Conservation (phyloP, 306 rosid genomes). For the Sophora flavescens region DNA sequence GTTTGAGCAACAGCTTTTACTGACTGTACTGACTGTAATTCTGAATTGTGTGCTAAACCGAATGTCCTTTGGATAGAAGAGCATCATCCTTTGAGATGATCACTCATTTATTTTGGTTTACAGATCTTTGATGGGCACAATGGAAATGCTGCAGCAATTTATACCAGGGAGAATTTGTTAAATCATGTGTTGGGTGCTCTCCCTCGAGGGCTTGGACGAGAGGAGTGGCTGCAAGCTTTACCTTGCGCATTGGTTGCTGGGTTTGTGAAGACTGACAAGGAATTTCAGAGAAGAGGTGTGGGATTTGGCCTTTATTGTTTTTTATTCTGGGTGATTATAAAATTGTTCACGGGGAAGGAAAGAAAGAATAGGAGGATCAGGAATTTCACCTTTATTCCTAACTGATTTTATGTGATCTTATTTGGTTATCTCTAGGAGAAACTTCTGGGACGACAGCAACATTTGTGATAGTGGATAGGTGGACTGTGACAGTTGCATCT, state of each 20-base stretch:
- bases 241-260: constrained; percentile 97
- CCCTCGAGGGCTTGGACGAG: constrained; percentile 86
- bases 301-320: constrained; percentile 34
- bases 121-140: constrained; percentile 99
- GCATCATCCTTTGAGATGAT: constrained; percentile 28
- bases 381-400: constrained; percentile 11
- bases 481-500: constrained; percentile 98
- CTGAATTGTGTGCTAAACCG: constrained; percentile 31
- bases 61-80: constrained; percentile 40
- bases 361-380: constrained; percentile 54
- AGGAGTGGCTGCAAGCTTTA: constrained; percentile 97
- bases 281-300: constrained; percentile 88
- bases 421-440: constrained; percentile 68
- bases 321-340: not conserved
- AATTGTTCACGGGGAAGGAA: constrained; percentile 40
- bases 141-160: constrained; percentile 96
- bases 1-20: constrained; percentile 22
- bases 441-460: constrained; percentile 98
- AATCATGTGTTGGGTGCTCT: constrained; percentile 89
- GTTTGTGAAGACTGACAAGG: constrained; percentile 96
- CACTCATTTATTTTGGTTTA: constrained; percentile 43
- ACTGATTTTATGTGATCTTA: constrained; percentile 37
- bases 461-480: constrained; percentile 90
- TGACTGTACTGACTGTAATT: constrained; percentile 21
- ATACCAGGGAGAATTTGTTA: constrained; percentile 79